Base-by-base conservation (phyloP, 306 rosid species). In the Potentilla sterilis region DNA sequence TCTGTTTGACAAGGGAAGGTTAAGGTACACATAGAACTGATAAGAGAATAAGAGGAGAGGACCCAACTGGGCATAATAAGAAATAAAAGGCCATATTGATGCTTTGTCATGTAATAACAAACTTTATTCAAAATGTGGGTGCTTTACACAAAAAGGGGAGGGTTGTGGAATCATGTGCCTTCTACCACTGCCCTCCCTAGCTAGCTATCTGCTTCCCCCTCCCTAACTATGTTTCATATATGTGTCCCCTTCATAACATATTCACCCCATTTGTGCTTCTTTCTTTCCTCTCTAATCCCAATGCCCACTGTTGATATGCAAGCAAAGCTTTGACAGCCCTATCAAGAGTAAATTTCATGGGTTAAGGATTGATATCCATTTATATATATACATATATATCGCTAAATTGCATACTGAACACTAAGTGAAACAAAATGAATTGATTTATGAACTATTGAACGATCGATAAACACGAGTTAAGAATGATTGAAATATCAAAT, bases 111-210 rank as follows among this genome's bases (percentile, higher is more conserved):
- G 1, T 5, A 58, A 79, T 5, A 58, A 79, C 93, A 63, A 63
- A 63, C 42, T 8, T 88, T 88, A 84, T 84, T 84, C 74, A 89
- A 91, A 87, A 89, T 78, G 88, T 69, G 85, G 63, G 28, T 75
- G 83, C 89, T 89, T 87, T 89, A 85, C 82, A 82, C 84, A 74
- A 77, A 86, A 81, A 67, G 82, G 81, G 44, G 34, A 80, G 85
- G 76, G 61, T 38, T 75, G 88, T 52, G 55, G 93, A 83, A 91
- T 91, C 96, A 75, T 82, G 93, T 91, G 86, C 91, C 78, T 82
- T 83, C 81, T 48, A 82, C 46, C 84, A 79, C 84, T 66, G 38
- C 67, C 32, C 66, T 28, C 40, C 15, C 63, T 22, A 15, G 10
- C 35, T 6, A 7, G 22, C 34, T 57, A 9, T 21, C 32, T 57